Conservation (phyloP, 148 eudicot genomes). For the Beta vulgaris region DNA sequence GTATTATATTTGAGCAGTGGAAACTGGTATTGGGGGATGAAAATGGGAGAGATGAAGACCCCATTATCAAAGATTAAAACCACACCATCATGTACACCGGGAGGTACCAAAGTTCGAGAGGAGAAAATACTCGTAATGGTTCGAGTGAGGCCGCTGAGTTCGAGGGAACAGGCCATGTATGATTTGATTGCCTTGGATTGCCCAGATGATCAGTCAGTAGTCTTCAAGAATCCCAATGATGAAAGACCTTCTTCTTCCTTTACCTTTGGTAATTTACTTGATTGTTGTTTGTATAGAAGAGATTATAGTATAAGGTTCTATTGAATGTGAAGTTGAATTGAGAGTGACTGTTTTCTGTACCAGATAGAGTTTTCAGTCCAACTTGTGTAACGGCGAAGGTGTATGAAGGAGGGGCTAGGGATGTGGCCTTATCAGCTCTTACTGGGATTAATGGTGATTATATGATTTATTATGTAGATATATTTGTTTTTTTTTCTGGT, state of each 20-base stretch:
- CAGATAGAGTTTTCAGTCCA: constrained; percentile 88
- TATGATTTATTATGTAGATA: neutral
- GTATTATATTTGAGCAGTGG: constrained; percentile 11
- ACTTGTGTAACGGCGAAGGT: constrained; percentile 60
- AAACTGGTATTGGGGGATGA: constrained; percentile 16
- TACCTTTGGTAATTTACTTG: constrained; percentile 55
- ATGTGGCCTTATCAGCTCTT: constrained; percentile 92
- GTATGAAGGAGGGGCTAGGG: constrained; percentile 90
- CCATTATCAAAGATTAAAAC: constrained; percentile 69
- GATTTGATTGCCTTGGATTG: constrained; percentile 94
- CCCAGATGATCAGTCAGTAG: constrained; percentile 60
- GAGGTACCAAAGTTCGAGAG: constrained; percentile 56
- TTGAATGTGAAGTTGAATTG: neutral
- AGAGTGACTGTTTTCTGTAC: constrained; percentile 19
- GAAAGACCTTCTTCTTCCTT: constrained; percentile 58
- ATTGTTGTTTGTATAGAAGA: neutral
- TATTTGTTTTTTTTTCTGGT: neutral
- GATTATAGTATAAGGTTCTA: constrained; percentile 3
- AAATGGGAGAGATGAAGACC: constrained; percentile 46
- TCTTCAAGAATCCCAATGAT: constrained; percentile 62
- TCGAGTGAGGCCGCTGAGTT: constrained; percentile 78
- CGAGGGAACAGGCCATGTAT: constrained; percentile 76
- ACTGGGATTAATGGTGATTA: constrained; percentile 91
- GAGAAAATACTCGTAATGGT: constrained; percentile 93
- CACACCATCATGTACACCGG: constrained; percentile 54